Evolutionary conservation across 495 filamentous ascomycete species (phyloP), one percentile per base, ranked within the genome.

Genomic region (Endocarpon pusillum): DNA sequence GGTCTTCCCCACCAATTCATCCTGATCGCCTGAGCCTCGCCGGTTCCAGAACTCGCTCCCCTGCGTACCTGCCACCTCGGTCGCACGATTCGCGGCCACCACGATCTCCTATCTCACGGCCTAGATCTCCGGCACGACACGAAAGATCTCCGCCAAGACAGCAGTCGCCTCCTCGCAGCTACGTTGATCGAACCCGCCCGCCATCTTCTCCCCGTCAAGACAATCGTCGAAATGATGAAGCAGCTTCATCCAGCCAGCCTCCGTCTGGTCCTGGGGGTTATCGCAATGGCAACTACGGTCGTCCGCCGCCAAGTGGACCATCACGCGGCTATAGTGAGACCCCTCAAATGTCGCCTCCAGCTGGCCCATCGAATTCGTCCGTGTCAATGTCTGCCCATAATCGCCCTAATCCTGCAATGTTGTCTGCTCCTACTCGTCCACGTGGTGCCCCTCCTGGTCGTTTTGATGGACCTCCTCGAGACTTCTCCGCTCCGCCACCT

Each of bases 391-490:
- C 61, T 10, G 48, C 59, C 4, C 67, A 63, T 21, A 61, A 53
- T 43, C 67, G 69, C 7, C 54, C 53, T 10, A 70, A 57, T 40
- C 48, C 62, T 19, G 63, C 69, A 21, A 39, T 71, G 15, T 49
- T 73, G 1, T 64, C 67, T 22, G 70, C 70, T 9, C 72, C 72
- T n/a, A 73, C 69, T 11, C 67, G 66, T 8, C 71, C 71, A 21
- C 66, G 67, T 23, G 65, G 67, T 20, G 62, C 57, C 32, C 39
- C 53, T 21, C 48, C 45, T 33, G 40, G 39, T 16, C 26, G 15
- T 12, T 21, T 33, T 21, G 24, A 40, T 12, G 45, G 41, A 17
- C 25, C 42, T 17, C 28, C 12, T 31, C 28, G 47, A 27, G 47
- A 51, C 19, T 36, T 40, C 28, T 46, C 38, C 19, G 53, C 59